Conservation (phyloP, 495 filamentous ascomycete genomes). For the Neurospora discreta region DNA sequence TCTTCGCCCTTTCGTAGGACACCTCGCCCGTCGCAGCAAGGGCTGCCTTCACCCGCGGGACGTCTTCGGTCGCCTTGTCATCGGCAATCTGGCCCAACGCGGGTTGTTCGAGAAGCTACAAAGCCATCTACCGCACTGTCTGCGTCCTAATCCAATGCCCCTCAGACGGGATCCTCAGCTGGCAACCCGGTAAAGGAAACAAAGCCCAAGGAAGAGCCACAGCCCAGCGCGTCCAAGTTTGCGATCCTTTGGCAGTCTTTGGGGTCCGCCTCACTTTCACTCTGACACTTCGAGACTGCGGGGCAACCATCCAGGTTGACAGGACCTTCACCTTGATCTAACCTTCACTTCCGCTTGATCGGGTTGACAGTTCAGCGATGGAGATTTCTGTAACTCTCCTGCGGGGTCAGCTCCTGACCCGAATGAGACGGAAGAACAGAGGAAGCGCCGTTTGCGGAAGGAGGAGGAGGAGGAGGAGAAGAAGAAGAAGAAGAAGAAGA, state of each 20-base stretch:
- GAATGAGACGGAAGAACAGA: conserved; percentile 69
- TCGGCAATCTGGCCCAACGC: neutral
- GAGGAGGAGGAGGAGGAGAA: conserved; percentile 32
- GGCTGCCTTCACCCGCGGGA: neutral
- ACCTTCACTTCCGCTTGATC: no score
- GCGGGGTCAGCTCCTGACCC: conserved; percentile 28
- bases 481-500: neutral
- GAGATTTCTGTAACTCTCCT: no score
- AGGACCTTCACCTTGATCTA: no score
- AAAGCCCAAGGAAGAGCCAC: conserved; percentile 14
- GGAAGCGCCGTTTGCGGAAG: conserved; percentile 60
- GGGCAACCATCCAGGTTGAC: no score
- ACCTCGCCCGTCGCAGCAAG: neutral
- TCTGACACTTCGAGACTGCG: no score
- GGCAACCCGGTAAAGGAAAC: conserved; percentile 4
- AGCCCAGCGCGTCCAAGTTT: conserved; percentile 23
- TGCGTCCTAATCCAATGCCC: conserved; percentile 2
- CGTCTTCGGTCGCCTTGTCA: neutral
- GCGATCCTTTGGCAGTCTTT: conserved; percentile 38
- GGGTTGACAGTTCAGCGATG: no score
- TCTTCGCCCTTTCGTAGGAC: neutral
- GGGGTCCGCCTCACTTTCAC: no score
- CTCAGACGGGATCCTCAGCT: neutral
- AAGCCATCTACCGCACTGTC: conserved; percentile 10
- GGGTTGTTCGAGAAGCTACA: neutral